phyloP scores from a whole-genome alignment of 768 basidiomycete genomes.

The Phanerochaete carnosa region DNA sequence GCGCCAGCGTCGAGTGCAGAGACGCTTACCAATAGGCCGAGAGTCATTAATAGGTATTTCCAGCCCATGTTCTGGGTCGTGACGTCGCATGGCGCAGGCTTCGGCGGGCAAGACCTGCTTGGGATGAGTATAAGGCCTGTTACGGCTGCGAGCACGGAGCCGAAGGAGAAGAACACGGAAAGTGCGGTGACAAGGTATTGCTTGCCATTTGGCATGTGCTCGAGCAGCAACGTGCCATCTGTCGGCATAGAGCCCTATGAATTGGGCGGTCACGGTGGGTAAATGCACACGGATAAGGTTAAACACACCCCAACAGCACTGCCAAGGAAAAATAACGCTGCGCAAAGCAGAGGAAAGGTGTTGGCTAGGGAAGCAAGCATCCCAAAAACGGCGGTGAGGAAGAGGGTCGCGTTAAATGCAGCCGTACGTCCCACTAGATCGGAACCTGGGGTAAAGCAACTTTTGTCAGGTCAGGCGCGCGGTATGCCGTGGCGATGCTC shows the following conservation, averaged over 20 bases:
- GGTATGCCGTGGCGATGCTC: slow-evolving; percentile 20
- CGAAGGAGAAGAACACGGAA: slow-evolving; percentile 94
- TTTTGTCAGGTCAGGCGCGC: background rate
- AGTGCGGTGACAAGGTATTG: slow-evolving; percentile 90
- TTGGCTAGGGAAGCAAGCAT: slow-evolving; percentile 71
- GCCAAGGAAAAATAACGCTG: slow-evolving; percentile 82
- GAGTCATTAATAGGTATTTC: slow-evolving; percentile 75
- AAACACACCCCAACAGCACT: slow-evolving; percentile 83
- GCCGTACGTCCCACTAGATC: slow-evolving; percentile 85
- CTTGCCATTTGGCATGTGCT: slow-evolving; percentile 91
- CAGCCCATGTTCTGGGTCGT: slow-evolving; percentile 78
- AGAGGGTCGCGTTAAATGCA: slow-evolving; percentile 91
- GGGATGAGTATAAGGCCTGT: slow-evolving; percentile 82
- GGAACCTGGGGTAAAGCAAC: slow-evolving; percentile 45
- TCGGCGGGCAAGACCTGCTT: slow-evolving; percentile 57
- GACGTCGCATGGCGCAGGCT: slow-evolving; percentile 56
- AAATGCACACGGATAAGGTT: background rate
- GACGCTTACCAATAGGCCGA: slow-evolving; percentile 77
- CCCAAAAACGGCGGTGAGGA: slow-evolving; percentile 88
- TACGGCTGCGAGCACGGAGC: slow-evolving; percentile 81
- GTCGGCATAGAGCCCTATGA: slow-evolving; percentile 91
- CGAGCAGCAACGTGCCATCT: slow-evolving; percentile 87
- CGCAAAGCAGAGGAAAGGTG: slow-evolving; percentile 66
- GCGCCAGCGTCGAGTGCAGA: background rate
- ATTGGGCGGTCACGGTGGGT: background rate